These are phyloP conservation scores for Scedosporium apiospermum DNA, from an alignment of 2,329 filamentous ascomycete species.

Conservation along the genomic window DNA sequence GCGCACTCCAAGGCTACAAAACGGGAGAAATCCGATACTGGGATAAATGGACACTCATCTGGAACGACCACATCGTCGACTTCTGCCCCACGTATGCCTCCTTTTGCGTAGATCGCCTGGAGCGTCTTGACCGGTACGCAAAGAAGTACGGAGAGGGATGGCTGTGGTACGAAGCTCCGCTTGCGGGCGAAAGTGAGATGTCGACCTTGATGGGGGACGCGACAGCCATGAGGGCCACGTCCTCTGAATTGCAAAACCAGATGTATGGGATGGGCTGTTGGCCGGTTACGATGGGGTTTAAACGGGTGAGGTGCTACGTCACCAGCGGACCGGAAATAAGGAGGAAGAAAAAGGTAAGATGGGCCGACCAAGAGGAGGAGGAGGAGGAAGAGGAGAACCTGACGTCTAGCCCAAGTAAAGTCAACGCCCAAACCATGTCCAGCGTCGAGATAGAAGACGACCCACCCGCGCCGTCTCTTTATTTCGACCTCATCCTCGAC, in stretches of 20 bases:
- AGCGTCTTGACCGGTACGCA: constrained; percentile 28
- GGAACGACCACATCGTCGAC: constrained; percentile 31
- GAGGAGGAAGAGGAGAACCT: neutral
- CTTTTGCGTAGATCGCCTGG: constrained; percentile 26
- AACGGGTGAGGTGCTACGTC: constrained; percentile 5
- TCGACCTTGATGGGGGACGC: constrained; percentile 8
- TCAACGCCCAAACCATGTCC: too few relatives aligned
- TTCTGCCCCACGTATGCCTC: constrained; percentile 24
- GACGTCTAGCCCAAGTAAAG: too few relatives aligned
- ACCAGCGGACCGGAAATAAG: neutral
- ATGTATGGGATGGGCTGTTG: constrained; percentile 21
- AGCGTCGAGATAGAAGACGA: constrained; percentile 1
- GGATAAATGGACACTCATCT: constrained; percentile 29
- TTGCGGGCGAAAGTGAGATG: constrained; percentile 16
- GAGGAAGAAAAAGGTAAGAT: neutral
- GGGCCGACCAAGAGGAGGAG: neutral
- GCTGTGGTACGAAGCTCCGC: constrained; percentile 36
- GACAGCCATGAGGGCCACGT: constrained; percentile 20
- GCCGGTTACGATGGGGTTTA: constrained; percentile 19
- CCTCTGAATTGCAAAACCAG: constrained; percentile 15
- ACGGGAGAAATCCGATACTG: constrained; percentile 29
- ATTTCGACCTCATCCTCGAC: constrained; percentile 28
- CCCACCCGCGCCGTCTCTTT: constrained; percentile 16
- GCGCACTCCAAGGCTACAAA: constrained; percentile 30
- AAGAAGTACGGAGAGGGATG: constrained; percentile 27